These are phyloP conservation scores for Aegle marmelos DNA, from an alignment of 345 rosid species.

Conservation along the genomic window DNA sequence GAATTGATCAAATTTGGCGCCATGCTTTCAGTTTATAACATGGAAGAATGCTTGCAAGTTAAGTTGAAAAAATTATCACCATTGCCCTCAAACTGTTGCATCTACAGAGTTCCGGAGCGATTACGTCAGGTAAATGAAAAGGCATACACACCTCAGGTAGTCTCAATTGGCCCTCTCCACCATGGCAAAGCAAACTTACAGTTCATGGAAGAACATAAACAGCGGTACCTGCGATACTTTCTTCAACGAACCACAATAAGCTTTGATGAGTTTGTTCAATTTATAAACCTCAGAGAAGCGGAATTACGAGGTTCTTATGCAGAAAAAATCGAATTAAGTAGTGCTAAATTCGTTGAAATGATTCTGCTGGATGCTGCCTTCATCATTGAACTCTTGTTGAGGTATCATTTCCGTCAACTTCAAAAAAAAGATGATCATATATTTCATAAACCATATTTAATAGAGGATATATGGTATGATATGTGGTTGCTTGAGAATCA, in stretches of 20 bases:
- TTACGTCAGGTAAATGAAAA: neutral
- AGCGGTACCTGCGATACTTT: conserved; percentile 7
- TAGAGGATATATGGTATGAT: neutral
- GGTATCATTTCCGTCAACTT: neutral
- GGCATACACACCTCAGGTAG: conserved; percentile 14
- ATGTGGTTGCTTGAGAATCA: conserved; percentile 16
- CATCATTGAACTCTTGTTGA: conserved; percentile 1
- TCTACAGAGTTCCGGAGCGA: conserved; percentile 13
- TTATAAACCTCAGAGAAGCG: neutral
- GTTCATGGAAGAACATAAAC: conserved; percentile 12
- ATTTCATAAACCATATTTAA: neutral
- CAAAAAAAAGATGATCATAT: neutral
- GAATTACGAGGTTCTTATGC: too few species aligned
- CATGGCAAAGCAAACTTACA: conserved; percentile 3
- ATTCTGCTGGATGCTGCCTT: conserved; percentile 15
- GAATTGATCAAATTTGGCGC: too few species aligned
- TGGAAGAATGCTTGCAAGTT: too few species aligned
- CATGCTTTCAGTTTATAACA: too few species aligned
- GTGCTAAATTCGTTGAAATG: neutral
- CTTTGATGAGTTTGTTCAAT: neutral
- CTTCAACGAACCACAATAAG: neutral
- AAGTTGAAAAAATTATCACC: too few species aligned
- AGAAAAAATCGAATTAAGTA: neutral
- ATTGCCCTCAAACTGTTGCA: conserved; percentile 1
- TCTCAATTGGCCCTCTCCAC: conserved; percentile 21